Evolutionary conservation across 768 basidiomycete species (phyloP).

Genomic region (Xanthoconium stramineum): DNA sequence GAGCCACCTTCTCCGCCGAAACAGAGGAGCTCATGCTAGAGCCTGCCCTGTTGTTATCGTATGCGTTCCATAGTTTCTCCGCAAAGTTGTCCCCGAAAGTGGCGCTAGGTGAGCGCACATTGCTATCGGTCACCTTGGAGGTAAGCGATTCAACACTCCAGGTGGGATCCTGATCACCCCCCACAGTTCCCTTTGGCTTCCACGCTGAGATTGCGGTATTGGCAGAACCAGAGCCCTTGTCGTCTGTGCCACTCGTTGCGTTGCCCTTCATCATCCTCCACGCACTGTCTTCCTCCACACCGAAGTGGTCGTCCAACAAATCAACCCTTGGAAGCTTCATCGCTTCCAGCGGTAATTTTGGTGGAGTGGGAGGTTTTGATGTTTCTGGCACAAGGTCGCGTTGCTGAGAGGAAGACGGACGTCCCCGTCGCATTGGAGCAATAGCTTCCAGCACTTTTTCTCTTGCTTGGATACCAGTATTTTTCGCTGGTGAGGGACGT

Average conservation of each 20-base stretch:
- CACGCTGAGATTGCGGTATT: constrained; percentile 19
- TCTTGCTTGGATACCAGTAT: constrained; percentile 63
- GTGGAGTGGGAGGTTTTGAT: constrained; percentile 25
- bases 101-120: constrained; percentile 21
- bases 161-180: constrained; percentile 32
- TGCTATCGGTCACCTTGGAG: constrained; percentile 23
- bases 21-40: constrained; percentile 1
- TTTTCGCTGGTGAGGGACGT: constrained; percentile 20
- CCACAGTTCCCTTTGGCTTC: constrained; percentile 28
- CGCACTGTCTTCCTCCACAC: constrained; percentile 42
- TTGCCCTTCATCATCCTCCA: constrained; percentile 42
- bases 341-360: constrained; percentile 12
- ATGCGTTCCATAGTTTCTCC: constrained; percentile 52
- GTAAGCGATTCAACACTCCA: constrained; percentile 37
- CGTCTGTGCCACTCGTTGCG: constrained; percentile 10
- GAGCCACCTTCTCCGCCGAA: constrained; percentile 13
- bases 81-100: constrained; percentile 69
- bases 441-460: constrained; percentile 80
- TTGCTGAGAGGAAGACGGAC: constrained; percentile 44
- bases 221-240: constrained; percentile 26
- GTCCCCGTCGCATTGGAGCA: constrained; percentile 72
- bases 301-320: constrained; percentile 38
- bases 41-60: constrained; percentile 32
- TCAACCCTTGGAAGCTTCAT: constrained; percentile 22
- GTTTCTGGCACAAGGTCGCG: constrained; percentile 34